Conservation (phyloP, 176 grass and related monocot species). For the Bonia amplexicaulis region DNA sequence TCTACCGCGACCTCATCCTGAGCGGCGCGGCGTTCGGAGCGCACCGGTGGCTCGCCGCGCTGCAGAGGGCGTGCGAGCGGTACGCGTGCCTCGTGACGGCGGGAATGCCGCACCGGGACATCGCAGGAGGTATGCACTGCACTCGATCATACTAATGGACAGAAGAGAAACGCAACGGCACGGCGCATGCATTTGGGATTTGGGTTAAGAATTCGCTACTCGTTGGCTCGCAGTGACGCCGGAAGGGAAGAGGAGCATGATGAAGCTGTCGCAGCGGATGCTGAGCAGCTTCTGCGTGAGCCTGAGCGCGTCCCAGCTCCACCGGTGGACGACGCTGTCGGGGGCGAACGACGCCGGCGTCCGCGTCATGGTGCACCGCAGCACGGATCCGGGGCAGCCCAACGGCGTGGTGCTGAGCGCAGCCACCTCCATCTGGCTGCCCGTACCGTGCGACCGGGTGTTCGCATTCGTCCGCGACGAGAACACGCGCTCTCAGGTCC, state of each 20-base stretch:
- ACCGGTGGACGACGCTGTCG: constrained; percentile 62
- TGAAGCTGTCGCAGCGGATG: constrained; percentile 93
- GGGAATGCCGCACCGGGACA: constrained; percentile 49
- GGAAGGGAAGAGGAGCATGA: constrained; percentile 88
- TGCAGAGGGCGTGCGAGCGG: constrained; percentile 73
- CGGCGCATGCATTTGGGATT: not conserved
- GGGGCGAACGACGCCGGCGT: constrained; percentile 60
- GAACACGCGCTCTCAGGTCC: constrained; percentile 61
- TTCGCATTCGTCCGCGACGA: constrained; percentile 81
- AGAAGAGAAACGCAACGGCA: not conserved
- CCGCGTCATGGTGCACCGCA: constrained; percentile 70
- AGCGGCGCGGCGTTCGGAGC: constrained; percentile 77
- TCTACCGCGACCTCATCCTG: constrained; percentile 59
- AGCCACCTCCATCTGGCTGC: constrained; percentile 77
- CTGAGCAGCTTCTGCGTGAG: constrained; percentile 74
- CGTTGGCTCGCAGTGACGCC: constrained; percentile 39
- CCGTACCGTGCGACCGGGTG: constrained; percentile 55
- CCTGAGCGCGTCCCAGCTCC: constrained; percentile 61
- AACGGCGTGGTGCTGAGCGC: constrained; percentile 82
- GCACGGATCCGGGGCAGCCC: constrained; percentile 71
- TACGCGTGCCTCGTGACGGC: constrained; percentile 59
- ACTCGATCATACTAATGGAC: not conserved
- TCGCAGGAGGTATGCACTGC: constrained; percentile 36
- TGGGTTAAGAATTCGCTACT: not conserved
- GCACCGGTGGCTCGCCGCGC: constrained; percentile 68